Conservation (phyloP, 2,329 filamentous ascomycete species). For the Colletotrichum chrysophilum region DNA sequence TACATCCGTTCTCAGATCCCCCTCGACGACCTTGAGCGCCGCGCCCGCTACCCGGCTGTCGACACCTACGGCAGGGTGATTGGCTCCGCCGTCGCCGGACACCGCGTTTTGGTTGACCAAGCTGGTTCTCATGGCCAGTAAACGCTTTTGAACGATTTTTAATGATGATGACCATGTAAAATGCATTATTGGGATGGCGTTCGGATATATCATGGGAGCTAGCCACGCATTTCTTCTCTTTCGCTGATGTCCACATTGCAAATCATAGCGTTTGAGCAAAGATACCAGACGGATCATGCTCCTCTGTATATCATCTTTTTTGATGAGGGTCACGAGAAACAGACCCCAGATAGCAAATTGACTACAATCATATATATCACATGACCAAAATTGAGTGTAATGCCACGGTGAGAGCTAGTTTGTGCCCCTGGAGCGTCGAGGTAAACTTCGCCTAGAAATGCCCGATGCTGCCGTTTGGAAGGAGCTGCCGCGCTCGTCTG, state of each 20-base stretch:
- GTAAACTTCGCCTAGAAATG: not conserved
- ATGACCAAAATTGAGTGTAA: not conserved
- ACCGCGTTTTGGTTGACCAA: slow-evolving; percentile 42
- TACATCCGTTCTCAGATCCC: slow-evolving; percentile 87
- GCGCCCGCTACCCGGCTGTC: slow-evolving; percentile 73
- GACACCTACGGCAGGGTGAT: slow-evolving; percentile 59
- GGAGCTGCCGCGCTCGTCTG: not conserved
- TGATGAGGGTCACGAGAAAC: not conserved
- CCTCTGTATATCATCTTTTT: not conserved
- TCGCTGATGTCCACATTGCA: slow-evolving; percentile 8
- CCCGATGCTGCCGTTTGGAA: not conserved
- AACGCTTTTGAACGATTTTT: not conserved
- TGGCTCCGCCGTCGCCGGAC: slow-evolving; percentile 27
- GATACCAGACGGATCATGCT: not conserved
- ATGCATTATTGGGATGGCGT: slow-evolving; percentile 9
- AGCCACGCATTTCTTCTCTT: not conserved
- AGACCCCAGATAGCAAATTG: not conserved
- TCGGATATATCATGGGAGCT: not conserved
- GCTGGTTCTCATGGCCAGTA: slow-evolving; percentile 50
- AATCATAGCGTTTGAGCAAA: not conserved
- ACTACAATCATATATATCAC: not conserved
- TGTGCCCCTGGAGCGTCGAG: not conserved
- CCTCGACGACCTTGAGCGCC: slow-evolving; percentile 79
- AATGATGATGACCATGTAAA: slow-evolving; percentile 13
- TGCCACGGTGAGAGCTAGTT: not conserved